Conservation (phyloP, 768 basidiomycete species). For the Xerocomellus amylosporus region DNA sequence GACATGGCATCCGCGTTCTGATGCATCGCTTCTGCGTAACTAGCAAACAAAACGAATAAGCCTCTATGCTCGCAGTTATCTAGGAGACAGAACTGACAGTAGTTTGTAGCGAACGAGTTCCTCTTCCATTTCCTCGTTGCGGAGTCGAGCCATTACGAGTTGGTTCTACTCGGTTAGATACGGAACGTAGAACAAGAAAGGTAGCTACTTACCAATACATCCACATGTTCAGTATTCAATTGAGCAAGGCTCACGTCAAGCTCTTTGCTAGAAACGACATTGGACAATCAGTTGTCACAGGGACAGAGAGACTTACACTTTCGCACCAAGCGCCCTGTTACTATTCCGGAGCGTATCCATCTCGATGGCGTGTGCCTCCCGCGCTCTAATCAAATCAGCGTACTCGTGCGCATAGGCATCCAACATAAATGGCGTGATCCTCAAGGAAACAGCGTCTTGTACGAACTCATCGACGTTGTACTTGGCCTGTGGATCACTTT, state of each 20-base stretch:
- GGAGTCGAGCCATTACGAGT: slow-evolving; percentile 82
- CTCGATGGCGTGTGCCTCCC: slow-evolving; percentile 80
- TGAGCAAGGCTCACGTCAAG: slow-evolving; percentile 78
- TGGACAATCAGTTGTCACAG: neutral
- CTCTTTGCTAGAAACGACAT: slow-evolving; percentile 54
- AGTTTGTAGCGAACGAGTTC: slow-evolving; percentile 95
- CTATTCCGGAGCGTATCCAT: slow-evolving; percentile 78
- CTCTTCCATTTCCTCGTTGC: slow-evolving; percentile 89
- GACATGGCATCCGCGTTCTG: slow-evolving; percentile 69
- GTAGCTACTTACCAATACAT: slow-evolving; percentile 51
- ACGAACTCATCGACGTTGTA: slow-evolving; percentile 84
- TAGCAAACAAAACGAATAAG: slow-evolving; percentile 16
- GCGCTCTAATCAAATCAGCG: slow-evolving; percentile 70
- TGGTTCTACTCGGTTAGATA: slow-evolving; percentile 64
- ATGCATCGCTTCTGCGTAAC: slow-evolving; percentile 75
- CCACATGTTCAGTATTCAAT: slow-evolving; percentile 79
- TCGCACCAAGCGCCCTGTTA: slow-evolving; percentile 71
- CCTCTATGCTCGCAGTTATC: neutral
- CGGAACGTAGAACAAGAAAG: neutral
- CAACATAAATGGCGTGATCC: slow-evolving; percentile 94
- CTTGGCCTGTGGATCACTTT: slow-evolving; percentile 21
- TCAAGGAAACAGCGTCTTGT: slow-evolving; percentile 77
- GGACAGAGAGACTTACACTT: slow-evolving; percentile 61
- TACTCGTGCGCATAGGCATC: slow-evolving; percentile 89
- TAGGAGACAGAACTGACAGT: slow-evolving; percentile 43